These are phyloP conservation scores for Clitopilus hobsonii DNA, from an alignment of 768 basidiomycete species.

Conservation along the genomic window DNA sequence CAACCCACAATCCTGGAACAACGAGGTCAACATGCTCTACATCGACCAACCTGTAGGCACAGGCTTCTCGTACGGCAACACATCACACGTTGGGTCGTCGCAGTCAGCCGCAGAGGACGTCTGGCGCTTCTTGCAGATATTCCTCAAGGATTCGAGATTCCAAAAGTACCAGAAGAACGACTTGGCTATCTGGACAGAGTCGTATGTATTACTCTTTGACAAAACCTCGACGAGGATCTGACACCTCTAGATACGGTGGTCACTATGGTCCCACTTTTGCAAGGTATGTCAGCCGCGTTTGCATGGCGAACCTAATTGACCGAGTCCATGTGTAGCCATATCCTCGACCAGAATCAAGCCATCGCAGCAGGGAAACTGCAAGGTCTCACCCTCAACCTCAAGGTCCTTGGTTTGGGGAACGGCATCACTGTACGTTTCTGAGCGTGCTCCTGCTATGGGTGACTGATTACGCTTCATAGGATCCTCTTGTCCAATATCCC, in stretches of 20 bases:
- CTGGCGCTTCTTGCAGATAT: constrained; percentile 62
- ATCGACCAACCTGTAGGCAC: constrained; percentile 63
- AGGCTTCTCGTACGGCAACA: constrained; percentile 60
- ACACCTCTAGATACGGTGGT: constrained; percentile 64
- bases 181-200: constrained; percentile 63
- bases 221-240: not conserved
- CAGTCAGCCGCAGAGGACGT: constrained; percentile 49
- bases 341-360: constrained; percentile 54
- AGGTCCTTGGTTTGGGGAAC: constrained; percentile 60
- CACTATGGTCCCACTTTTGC: constrained; percentile 70
- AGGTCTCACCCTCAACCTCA: constrained; percentile 50
- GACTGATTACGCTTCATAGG: constrained; percentile 14
- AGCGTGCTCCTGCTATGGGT: not conserved
- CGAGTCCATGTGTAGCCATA: constrained; percentile 32
- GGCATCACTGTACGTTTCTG: constrained; percentile 47
- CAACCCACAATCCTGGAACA: constrained; percentile 60
- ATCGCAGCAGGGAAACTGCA: constrained; percentile 40
- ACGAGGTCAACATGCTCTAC: constrained; percentile 50
- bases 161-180: constrained; percentile 36
- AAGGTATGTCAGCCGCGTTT: constrained; percentile 20
- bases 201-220: constrained; percentile 24
- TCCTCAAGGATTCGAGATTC: constrained; percentile 50
- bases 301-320: not conserved
- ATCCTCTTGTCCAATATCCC: constrained; percentile 49
- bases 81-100: constrained; percentile 41